Evolutionary conservation across 2,329 filamentous ascomycete genomes (phyloP), one percentile per base, ranked within the genome.

Genomic region (Alternaria tenuissima): DNA sequence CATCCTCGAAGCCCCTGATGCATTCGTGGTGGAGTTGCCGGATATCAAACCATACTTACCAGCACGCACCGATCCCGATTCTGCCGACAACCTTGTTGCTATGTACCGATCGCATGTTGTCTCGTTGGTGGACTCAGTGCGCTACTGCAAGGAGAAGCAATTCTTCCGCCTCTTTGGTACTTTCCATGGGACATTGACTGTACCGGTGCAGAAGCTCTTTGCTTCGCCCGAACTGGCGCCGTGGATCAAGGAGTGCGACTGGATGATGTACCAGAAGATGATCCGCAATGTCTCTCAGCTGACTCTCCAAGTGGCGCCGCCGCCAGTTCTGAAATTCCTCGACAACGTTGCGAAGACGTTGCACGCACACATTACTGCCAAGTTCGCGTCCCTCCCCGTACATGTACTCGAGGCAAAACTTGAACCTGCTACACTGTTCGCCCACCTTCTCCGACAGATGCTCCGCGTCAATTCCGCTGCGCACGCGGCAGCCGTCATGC

Each of bases 161-260:
- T 96, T 99, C 77, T 96, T 97, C 76, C 92, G 96, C 67, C 87
- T 97, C 16, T 97, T 96, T 76, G 94, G 91, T 6, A 95, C 94
- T 1, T 98, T 99, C 77, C 93, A 97, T 73, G 95, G 95, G 56
- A 98, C 94, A 2, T 86, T 99, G 71, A 99, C 95, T 0, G 96
- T 97, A 79, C 95, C 95, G 6, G 94, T 98, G 3, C 93, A 97
- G 78, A 97, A 96, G 78, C 82, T 99, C 3, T 91, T 99, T 71
- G 89, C 89, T 14, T 88, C 96, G 72, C 88, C 91, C 3, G 89
- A 89, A 56, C 83, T 98, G 56, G 92, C 93, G 3, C 86, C 91
- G 1, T 99, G 95, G 95, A 96, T 99, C 62, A 92, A 95, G 75
- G 91, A 96, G 76, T 97, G 93, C 76, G 95, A 99, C 77, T 96